These are phyloP conservation scores for Areca catechu DNA, from an alignment of 176 grass and related monocot genomes.

Conservation along the genomic window DNA sequence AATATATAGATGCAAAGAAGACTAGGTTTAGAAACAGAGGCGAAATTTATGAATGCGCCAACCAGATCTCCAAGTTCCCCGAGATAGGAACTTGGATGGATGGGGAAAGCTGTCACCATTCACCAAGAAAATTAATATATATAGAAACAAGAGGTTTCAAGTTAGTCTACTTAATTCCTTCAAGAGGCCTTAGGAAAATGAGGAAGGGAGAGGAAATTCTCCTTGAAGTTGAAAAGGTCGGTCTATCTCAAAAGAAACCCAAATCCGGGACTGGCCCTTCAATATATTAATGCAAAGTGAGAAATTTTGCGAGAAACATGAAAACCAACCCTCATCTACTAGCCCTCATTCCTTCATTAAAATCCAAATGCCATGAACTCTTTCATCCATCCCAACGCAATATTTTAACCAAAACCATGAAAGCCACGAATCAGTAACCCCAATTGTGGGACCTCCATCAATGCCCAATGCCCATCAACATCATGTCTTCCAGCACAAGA, in stretches of 20 bases:
- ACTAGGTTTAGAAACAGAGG: no score
- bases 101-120: no score
- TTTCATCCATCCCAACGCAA: not conserved
- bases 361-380: not conserved
- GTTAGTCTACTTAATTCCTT: not conserved
- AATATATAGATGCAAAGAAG: no score
- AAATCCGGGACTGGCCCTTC: slow-evolving; percentile 14
- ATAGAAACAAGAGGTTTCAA: not conserved
- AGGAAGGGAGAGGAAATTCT: not conserved
- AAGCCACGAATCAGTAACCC: not conserved
- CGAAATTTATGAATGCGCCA: no score
- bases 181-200: not conserved
- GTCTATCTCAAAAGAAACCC: slow-evolving; percentile 1
- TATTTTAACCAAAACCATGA: not conserved
- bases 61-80: no score
- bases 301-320: slow-evolving; percentile 17
- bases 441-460: no score
- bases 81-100: no score
- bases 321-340: not conserved
- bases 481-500: no score
- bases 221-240: slow-evolving; percentile 11
- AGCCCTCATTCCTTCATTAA: slow-evolving; percentile 12
- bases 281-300: slow-evolving; percentile 12
- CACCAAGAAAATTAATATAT: not conserved
- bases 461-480: no score